These are phyloP conservation scores for Fusarium fujikuroi DNA, from an alignment of 2,329 filamentous ascomycete species.

Conservation along the genomic window DNA sequence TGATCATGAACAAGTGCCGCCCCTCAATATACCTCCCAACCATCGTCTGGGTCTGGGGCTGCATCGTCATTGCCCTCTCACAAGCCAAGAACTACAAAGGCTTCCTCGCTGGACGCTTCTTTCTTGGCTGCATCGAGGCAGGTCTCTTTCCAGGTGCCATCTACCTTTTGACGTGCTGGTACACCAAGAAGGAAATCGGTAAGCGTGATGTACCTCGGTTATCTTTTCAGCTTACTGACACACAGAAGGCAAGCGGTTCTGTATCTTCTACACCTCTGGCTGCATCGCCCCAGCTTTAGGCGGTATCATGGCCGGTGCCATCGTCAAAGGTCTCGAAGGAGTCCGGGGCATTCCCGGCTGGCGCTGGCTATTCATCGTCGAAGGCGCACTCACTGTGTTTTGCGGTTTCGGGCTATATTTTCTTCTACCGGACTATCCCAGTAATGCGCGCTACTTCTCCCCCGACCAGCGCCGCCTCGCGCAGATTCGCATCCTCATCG, in stretches of 20 bases:
- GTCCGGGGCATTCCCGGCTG: slow-evolving; percentile 23
- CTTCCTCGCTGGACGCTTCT: slow-evolving; percentile 56
- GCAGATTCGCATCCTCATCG: slow-evolving; percentile 10
- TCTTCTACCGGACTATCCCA: slow-evolving; percentile 25
- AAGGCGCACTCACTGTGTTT: slow-evolving; percentile 16
- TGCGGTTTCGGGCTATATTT: slow-evolving; percentile 13
- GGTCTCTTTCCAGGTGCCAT: slow-evolving; percentile 64
- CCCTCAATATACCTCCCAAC: slow-evolving; percentile 61
- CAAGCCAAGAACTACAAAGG: slow-evolving; percentile 58
- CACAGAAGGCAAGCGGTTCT: slow-evolving; percentile 19
- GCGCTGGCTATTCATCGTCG: slow-evolving; percentile 28
- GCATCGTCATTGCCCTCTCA: slow-evolving; percentile 58
- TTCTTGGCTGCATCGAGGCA: slow-evolving; percentile 62
- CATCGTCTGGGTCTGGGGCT: slow-evolving; percentile 60
- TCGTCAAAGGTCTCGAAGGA: slow-evolving; percentile 18
- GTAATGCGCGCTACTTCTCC: slow-evolving; percentile 5
- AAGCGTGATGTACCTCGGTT: accelerated
- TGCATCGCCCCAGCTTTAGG: slow-evolving; percentile 24
- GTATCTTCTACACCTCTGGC: slow-evolving; percentile 30
- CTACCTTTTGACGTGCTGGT: slow-evolving; percentile 66
- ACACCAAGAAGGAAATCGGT: slow-evolving; percentile 52
- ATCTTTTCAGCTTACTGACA: not conserved
- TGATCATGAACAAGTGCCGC: slow-evolving; percentile 59
- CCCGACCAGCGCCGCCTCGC: slow-evolving; percentile 9
- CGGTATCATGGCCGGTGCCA: slow-evolving; percentile 28